Conservation (phyloP, 2,329 filamentous ascomycete species). For the Epicoccum sorghinum region DNA sequence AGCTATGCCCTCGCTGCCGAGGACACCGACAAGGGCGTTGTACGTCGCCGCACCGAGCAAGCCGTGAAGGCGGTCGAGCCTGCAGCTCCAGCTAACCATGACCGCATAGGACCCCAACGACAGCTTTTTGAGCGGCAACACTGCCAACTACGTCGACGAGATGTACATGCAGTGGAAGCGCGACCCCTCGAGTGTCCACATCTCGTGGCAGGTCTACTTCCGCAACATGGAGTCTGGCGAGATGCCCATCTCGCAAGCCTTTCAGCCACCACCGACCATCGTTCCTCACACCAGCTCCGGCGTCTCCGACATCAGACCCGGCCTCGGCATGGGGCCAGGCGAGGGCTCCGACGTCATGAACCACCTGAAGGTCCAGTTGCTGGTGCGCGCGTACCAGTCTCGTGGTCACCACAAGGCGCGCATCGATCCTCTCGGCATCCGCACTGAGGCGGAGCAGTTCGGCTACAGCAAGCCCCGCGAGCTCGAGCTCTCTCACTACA, state of each 20-base stretch:
- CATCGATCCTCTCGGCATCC: conserved; percentile 94
- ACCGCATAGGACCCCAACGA: conserved; percentile 77
- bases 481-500: conserved; percentile 89
- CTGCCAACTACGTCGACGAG: conserved; percentile 98
- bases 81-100: conserved; percentile 30
- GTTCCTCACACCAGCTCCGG: conserved; percentile 82
- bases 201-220: conserved; percentile 99
- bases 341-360: conserved; percentile 86
- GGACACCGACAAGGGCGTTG: conserved; percentile 66
- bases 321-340: conserved; percentile 67
- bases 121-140: conserved; percentile 94
- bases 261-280: conserved; percentile 92
- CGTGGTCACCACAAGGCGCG: conserved; percentile 98
- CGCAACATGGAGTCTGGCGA: conserved; percentile 98
- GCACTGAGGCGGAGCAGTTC: conserved; percentile 81
- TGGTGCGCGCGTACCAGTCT: conserved; percentile 96
- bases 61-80: conserved; percentile 3
- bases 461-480: conserved; percentile 90
- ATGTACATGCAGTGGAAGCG: conserved; percentile 99
- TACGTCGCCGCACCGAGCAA: conserved; percentile 47
- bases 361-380: conserved; percentile 96
- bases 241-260: conserved; percentile 97
- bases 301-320: conserved; percentile 72
- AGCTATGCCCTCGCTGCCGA: conserved; percentile 65
- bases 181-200: conserved; percentile 90